A percentile compares a stretch with the other conserved stretches of the same genome.
These are phyloP conservation scores for Juncus effusus DNA, from an alignment of 176 grass and related monocot species.

Conservation along the genomic window DNA sequence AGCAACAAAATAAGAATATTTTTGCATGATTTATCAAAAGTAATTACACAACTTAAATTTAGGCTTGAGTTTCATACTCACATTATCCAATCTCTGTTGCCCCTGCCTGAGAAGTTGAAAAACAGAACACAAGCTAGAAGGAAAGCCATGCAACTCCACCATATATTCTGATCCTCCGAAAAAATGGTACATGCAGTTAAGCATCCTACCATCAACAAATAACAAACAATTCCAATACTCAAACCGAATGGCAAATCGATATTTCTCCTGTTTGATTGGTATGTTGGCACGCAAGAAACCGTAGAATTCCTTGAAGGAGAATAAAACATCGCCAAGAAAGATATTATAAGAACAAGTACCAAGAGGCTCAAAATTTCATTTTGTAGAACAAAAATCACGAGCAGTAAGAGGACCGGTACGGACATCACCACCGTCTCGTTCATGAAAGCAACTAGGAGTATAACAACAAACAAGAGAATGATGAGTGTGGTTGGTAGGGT, in stretches of 20 bases:
- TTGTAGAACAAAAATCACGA: conserved; percentile 25
- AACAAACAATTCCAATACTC: conserved; percentile 23
- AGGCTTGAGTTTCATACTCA: background rate
- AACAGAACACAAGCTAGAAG: conserved; percentile 47
- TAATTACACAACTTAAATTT: too few species aligned
- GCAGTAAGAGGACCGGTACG: background rate
- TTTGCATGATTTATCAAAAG: too few species aligned
- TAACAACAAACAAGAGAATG: background rate
- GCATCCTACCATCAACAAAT: conserved; percentile 59
- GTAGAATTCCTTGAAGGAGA: background rate
- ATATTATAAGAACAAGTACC: conserved; percentile 18
- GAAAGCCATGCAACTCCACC: conserved; percentile 53
- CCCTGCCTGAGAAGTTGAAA: conserved; percentile 51
- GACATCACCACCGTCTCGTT: background rate
- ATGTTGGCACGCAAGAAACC: conserved; percentile 4
- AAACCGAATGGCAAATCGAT: conserved; percentile 4
- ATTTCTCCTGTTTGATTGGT: background rate
- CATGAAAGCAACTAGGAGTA: conserved; percentile 9
- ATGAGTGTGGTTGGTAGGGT: conserved; percentile 3
- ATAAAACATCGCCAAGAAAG: conserved; percentile 1
- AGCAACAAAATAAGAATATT: too few species aligned
- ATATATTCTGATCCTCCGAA: conserved; percentile 41
- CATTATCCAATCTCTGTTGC: conserved; percentile 21
- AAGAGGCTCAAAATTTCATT: conserved; percentile 16
- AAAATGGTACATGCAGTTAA: conserved; percentile 45